Conservation (phyloP, 2,329 filamentous ascomycete genomes). For the Coniochaeta sp. region DNA sequence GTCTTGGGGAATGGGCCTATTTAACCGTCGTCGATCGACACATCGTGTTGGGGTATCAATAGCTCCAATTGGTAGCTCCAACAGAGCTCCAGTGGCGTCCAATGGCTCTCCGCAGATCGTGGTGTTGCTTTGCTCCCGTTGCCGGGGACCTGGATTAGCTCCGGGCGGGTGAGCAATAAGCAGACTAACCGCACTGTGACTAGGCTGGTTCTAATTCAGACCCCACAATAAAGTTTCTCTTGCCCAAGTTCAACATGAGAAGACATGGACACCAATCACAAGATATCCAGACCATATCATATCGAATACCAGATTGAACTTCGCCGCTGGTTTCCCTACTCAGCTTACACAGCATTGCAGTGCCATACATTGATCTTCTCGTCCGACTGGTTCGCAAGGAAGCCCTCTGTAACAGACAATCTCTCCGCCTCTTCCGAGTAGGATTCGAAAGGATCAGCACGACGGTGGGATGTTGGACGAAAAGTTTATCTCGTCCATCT, state of each 20-base stretch:
- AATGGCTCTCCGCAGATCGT: no score
- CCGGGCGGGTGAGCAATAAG: no score
- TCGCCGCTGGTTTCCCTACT: no score
- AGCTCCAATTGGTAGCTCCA: no score
- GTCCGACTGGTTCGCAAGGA: no score
- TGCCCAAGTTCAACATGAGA: not conserved
- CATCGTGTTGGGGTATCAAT: not conserved
- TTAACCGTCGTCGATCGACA: not conserved
- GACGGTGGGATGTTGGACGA: slow-evolving; percentile 51
- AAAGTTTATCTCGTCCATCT: slow-evolving; percentile 52
- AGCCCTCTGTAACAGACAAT: no score
- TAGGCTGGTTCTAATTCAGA: not conserved
- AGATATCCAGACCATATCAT: no score
- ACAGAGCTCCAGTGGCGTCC: not conserved
- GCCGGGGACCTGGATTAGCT: not conserved
- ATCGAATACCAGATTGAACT: no score
- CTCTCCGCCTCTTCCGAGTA: no score
- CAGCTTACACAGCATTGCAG: no score
- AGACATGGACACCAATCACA: no score
- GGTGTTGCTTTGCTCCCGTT: not conserved
- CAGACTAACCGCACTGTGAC: not conserved
- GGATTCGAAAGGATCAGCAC: not conserved
- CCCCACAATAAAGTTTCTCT: slow-evolving; percentile 1
- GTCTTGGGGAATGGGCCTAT: not conserved
- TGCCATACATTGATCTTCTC: no score